phyloP scores from a whole-genome alignment of 352 stramenopile genomes.

The Globisporangium splendens region DNA sequence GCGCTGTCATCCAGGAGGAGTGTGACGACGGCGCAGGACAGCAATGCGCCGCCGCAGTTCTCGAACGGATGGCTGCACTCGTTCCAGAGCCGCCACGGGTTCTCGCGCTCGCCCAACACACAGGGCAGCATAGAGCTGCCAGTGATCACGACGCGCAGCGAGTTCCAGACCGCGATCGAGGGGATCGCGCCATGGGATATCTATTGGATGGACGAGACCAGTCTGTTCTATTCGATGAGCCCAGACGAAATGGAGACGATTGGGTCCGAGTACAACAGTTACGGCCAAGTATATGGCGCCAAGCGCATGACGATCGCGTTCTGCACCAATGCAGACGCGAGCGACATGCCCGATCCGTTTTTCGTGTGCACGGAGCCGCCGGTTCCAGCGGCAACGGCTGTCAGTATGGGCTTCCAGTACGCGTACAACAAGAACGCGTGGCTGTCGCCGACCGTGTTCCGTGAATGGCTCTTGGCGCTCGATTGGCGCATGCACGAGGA shows the following conservation, averaged over 20 bases:
- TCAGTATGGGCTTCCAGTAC: conserved; percentile 42
- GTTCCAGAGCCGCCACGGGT: conserved; percentile 74
- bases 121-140: conserved; percentile 26
- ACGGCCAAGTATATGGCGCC: conserved; percentile 1
- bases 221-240: conserved; percentile 43
- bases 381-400: conserved; percentile 7
- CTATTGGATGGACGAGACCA: conserved; percentile 76
- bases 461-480: conserved; percentile 71
- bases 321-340: conserved; percentile 64
- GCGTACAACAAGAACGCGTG: conserved; percentile 67
- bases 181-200: conserved; percentile 51
- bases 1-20: conserved; percentile 15
- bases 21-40: conserved; percentile 13
- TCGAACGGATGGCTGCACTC: conserved; percentile 88
- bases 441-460: conserved; percentile 71
- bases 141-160: conserved; percentile 40
- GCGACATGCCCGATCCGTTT: conserved; percentile 65
- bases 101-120: conserved; percentile 34
- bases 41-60: conserved; percentile 48
- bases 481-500: conserved; percentile 78
- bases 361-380: conserved; percentile 48
- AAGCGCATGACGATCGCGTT: conserved; percentile 56
- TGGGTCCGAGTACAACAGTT: not conserved
- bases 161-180: conserved; percentile 44
- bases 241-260: conserved; percentile 24